A percentile compares a stretch with the other conserved stretches of the same genome.
These are phyloP conservation scores for Bipolaris oryzae DNA, from an alignment of 2,329 filamentous ascomycete genomes.

Conservation along the genomic window DNA sequence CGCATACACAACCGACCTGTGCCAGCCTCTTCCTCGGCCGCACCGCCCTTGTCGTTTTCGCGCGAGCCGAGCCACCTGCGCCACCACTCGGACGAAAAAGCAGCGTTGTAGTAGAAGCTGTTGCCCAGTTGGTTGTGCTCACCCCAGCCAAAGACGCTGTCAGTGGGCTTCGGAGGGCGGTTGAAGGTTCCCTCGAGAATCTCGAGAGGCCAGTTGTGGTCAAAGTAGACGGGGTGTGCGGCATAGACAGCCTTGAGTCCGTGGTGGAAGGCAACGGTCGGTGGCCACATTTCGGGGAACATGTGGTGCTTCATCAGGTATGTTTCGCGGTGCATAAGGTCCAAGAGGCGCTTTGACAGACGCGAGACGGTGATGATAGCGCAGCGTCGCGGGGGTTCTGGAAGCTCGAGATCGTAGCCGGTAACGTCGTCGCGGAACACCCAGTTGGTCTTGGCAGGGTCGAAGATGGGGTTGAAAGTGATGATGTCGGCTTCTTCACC, in stretches of 20 bases:
- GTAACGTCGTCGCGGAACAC: constrained; percentile 71
- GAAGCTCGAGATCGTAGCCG: constrained; percentile 63
- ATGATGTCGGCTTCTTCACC: constrained; percentile 77
- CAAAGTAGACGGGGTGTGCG: constrained; percentile 80
- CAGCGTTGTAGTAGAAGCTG: constrained; percentile 59
- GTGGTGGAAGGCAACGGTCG: constrained; percentile 74
- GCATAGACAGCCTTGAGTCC: constrained; percentile 79
- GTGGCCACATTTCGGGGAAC: constrained; percentile 80
- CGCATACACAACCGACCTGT: constrained; percentile 57
- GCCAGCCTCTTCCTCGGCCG: constrained; percentile 51
- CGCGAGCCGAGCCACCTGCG: constrained; percentile 56
- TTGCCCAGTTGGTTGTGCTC: constrained; percentile 59
- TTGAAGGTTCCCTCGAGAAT: constrained; percentile 57
- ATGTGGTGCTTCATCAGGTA: constrained; percentile 72
- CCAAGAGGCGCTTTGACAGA: constrained; percentile 71
- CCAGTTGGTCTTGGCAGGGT: constrained; percentile 75
- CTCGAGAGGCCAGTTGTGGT: constrained; percentile 69
- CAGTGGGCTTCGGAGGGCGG: constrained; percentile 52
- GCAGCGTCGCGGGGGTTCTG: constrained; percentile 70
- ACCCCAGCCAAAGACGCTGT: constrained; percentile 58
- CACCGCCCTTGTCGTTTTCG: constrained; percentile 53
- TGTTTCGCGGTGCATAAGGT: constrained; percentile 80
- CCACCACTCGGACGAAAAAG: constrained; percentile 56
- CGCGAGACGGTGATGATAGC: constrained; percentile 81
- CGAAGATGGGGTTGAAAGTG: constrained; percentile 79